Evolutionary conservation across 192 early-diverging fungal genomes (phyloP).

Genomic region (Pilaira anomala): DNA sequence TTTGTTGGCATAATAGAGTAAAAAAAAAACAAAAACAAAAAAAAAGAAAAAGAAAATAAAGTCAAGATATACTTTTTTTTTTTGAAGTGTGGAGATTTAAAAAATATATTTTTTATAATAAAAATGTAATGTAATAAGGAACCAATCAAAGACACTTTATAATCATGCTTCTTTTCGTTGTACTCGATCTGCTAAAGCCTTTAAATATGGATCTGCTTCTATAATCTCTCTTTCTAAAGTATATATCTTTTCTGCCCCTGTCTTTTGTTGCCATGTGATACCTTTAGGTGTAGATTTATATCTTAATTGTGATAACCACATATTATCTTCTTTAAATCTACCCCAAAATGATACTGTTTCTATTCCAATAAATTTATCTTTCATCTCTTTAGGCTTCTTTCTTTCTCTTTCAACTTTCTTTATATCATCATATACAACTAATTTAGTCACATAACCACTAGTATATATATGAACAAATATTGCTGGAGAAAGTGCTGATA

Average conservation of each 20-base stretch:
- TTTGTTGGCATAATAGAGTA: not conserved
- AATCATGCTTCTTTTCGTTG: conserved; percentile 12
- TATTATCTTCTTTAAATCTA: conserved; percentile 13
- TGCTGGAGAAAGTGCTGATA: conserved; percentile 31
- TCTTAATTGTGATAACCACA: conserved; percentile 28
- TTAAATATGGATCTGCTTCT: conserved; percentile 29
- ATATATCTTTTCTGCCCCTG: conserved; percentile 14
- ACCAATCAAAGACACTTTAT: no score
- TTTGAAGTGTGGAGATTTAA: no score
- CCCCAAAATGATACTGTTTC: conserved; percentile 31
- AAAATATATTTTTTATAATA: no score
- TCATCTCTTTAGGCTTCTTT: conserved; percentile 24
- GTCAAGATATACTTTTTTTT: no score
- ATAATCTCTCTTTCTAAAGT: conserved; percentile 27
- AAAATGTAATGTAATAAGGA: no score
- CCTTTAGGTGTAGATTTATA: conserved; percentile 19
- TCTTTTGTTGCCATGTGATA: conserved; percentile 21
- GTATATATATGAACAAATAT: conserved; percentile 34
- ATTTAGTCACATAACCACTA: conserved; percentile 22
- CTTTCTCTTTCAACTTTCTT: conserved; percentile 29
- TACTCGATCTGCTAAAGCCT: conserved; percentile 21
- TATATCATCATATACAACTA: conserved; percentile 32
- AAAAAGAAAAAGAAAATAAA: conserved; percentile 7
- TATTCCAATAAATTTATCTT: conserved; percentile 32
- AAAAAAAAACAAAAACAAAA: not conserved